Percentiles rank a stretch among this genome's conserved stretches.
phyloP scores from a whole-genome alignment of 768 basidiomycete genomes.

The Sarcodon aspratus region DNA sequence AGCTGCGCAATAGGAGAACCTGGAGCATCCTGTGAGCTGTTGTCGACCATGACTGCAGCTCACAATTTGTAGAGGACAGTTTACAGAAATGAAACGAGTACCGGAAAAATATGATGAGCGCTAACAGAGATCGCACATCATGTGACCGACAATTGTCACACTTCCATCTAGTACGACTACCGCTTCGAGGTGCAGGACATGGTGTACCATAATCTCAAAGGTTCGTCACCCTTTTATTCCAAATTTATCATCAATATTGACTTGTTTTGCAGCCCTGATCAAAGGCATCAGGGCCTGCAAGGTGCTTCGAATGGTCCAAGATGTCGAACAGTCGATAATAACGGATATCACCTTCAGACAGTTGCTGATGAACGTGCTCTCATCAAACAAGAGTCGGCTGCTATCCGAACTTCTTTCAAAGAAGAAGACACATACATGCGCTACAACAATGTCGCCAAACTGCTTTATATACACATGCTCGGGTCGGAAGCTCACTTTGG shows the following conservation, averaged over 20 bases:
- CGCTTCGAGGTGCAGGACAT: constrained; percentile 22
- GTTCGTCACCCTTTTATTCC: constrained; percentile 23
- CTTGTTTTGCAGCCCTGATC: constrained; percentile 61
- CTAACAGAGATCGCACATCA: not conserved
- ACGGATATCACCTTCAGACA: constrained; percentile 43
- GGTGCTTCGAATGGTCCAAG: constrained; percentile 22
- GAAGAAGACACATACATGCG: constrained; percentile 94
- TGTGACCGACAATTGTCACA: constrained; percentile 1
- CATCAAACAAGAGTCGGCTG: constrained; percentile 95
- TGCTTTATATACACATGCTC: constrained; percentile 98
- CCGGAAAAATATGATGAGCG: not conserved
- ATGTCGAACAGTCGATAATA: not conserved
- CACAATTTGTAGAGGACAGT: not conserved
- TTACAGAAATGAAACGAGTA: not conserved
- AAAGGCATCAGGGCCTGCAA: constrained; percentile 98
- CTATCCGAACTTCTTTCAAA: constrained; percentile 92
- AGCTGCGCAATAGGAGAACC: constrained; percentile 65
- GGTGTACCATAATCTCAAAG: constrained; percentile 84
- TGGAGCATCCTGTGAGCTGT: not conserved
- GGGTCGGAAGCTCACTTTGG: constrained; percentile 98
- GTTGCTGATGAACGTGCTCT: constrained; percentile 96
- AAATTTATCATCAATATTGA: constrained; percentile 14
- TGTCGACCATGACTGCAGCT: not conserved
- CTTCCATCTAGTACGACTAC: not conserved
- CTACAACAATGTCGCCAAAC: constrained; percentile 95